These are phyloP conservation scores for Aspergillus sp. DNA, from an alignment of 2,329 filamentous ascomycete genomes.

Conservation along the genomic window DNA sequence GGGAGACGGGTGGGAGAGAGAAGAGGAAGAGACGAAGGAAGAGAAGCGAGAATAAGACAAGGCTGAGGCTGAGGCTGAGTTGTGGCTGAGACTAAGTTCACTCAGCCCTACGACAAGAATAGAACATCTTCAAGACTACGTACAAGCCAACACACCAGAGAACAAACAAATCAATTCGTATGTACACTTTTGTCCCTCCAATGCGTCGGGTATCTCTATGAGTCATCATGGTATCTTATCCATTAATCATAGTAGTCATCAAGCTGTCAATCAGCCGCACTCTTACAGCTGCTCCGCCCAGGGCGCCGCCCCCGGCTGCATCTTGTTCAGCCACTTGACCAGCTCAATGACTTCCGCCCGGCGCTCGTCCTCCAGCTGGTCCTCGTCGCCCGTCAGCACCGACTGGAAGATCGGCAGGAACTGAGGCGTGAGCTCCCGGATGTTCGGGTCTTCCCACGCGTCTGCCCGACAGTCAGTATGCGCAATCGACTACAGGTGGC, in stretches of 20 bases:
- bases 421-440: slow-evolving; percentile 37
- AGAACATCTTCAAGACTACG: too few species aligned
- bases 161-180: slow-evolving; percentile 2
- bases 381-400: slow-evolving; percentile 36
- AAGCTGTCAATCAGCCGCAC: slow-evolving; percentile 5
- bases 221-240: slow-evolving; percentile 20
- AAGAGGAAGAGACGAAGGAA: too few species aligned
- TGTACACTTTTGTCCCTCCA: not conserved
- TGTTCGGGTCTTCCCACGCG: slow-evolving; percentile 38
- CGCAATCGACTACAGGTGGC: not conserved
- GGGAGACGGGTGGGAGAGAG: too few species aligned
- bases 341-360: slow-evolving; percentile 38
- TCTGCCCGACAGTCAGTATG: slow-evolving; percentile 21
- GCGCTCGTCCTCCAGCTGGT: slow-evolving; percentile 41
- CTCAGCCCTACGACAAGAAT: too few species aligned
- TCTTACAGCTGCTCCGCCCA: slow-evolving; percentile 31
- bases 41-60: too few species aligned
- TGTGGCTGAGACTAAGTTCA: too few species aligned
- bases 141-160: too few species aligned
- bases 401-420: slow-evolving; percentile 40
- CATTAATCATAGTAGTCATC: slow-evolving; percentile 18
- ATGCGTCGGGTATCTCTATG: slow-evolving; percentile 21
- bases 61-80: too few species aligned
- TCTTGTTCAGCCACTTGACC: slow-evolving; percentile 40
- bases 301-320: slow-evolving; percentile 31